Evolutionary conservation across 1,284 basidiomycete species (phyloP).

Genomic region (Abortiporus biennis): DNA sequence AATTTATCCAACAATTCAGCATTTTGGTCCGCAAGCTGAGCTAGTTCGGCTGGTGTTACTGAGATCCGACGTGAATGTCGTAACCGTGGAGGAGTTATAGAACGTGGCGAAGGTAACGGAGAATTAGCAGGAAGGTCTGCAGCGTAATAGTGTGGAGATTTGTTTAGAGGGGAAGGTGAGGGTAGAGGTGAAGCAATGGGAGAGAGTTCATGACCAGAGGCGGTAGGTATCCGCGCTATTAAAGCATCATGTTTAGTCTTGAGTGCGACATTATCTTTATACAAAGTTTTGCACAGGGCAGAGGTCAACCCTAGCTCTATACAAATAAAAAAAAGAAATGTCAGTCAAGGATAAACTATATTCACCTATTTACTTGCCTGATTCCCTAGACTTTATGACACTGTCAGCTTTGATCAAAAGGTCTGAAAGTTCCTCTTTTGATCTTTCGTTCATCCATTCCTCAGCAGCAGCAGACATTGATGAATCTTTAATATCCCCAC

Average conservation of each 20-base stretch:
- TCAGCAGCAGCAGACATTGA: no score
- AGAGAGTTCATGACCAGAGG: slow-evolving; percentile 17
- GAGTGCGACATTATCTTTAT: slow-evolving; percentile 61
- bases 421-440: slow-evolving; percentile 65
- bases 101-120: slow-evolving; percentile 20
- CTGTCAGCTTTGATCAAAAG: slow-evolving; percentile 63
- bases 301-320: slow-evolving; percentile 67
- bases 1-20: slow-evolving; percentile 71
- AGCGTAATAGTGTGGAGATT: slow-evolving; percentile 24
- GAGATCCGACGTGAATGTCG: slow-evolving; percentile 50
- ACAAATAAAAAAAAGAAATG: background rate
- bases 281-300: slow-evolving; percentile 59
- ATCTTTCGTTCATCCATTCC: slow-evolving; percentile 54
- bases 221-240: slow-evolving; percentile 50
- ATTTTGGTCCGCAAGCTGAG: slow-evolving; percentile 73
- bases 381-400: slow-evolving; percentile 71
- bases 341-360: slow-evolving; percentile 15
- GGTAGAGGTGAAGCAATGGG: slow-evolving; percentile 19
- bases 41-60: slow-evolving; percentile 63
- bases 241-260: slow-evolving; percentile 65
- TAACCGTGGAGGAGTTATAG: slow-evolving; percentile 21
- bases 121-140: slow-evolving; percentile 27
- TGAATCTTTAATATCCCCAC: slow-evolving; percentile 13
- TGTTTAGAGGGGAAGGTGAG: slow-evolving; percentile 4
- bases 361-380: no score